These are phyloP conservation scores for Metarhizium anisopliae DNA, from an alignment of 2,329 filamentous ascomycete species.

Conservation along the genomic window DNA sequence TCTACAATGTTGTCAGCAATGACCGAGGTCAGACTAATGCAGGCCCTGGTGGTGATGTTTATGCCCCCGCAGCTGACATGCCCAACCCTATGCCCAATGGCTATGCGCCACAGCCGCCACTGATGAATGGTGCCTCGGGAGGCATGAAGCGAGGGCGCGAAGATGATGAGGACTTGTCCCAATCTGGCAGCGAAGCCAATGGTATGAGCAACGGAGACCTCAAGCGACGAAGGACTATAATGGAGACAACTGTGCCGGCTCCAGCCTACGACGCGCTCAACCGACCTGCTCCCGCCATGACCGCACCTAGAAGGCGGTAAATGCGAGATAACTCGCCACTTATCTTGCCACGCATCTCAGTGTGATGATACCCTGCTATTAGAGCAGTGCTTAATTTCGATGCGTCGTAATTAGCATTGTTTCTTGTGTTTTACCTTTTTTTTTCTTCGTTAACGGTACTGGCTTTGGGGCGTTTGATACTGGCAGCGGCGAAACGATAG, in stretches of 20 bases:
- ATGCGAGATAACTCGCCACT: neutral
- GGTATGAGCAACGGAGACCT: slow-evolving; percentile 44
- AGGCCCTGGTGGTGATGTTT: slow-evolving; percentile 57
- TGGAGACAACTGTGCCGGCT: slow-evolving; percentile 46
- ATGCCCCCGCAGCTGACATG: slow-evolving; percentile 57
- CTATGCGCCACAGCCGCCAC: slow-evolving; percentile 53
- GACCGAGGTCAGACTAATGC: slow-evolving; percentile 55
- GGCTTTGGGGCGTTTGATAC: neutral
- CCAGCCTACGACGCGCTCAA: slow-evolving; percentile 41
- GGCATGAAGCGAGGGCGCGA: slow-evolving; percentile 39
- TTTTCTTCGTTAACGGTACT: neutral
- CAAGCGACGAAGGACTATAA: slow-evolving; percentile 74
- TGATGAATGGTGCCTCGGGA: slow-evolving; percentile 53
- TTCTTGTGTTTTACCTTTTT: neutral
- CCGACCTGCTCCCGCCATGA: slow-evolving; percentile 36
- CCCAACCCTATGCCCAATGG: slow-evolving; percentile 46
- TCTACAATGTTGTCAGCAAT: slow-evolving; percentile 86
- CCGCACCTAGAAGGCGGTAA: slow-evolving; percentile 31
- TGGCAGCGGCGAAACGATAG: neutral
- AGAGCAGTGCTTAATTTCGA: slow-evolving; percentile 1
- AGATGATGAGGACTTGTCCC: slow-evolving; percentile 51
- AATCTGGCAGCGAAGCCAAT: slow-evolving; percentile 46
- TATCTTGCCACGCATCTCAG: neutral
- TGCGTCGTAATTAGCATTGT: neutral
- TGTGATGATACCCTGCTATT: neutral